Evolutionary conservation across 2,329 filamentous ascomycete genomes (phyloP).

Genomic region (Rutstroemia sydowiana): DNA sequence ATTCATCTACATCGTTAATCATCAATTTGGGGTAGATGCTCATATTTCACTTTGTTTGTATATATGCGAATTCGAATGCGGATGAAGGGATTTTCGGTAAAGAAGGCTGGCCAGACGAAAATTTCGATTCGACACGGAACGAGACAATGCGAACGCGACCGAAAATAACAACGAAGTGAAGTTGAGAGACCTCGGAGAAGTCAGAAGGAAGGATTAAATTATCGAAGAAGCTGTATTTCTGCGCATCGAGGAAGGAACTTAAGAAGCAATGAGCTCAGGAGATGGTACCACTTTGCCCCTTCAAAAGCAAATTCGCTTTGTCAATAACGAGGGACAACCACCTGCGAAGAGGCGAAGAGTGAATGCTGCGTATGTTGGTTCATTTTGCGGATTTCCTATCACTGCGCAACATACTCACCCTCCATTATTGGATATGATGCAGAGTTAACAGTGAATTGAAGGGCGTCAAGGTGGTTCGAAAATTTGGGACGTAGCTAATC

Average conservation of each 20-base stretch:
- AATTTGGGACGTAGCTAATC: too few species aligned
- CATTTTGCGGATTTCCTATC: too few species aligned
- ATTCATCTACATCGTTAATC: too few species aligned
- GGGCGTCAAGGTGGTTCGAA: not conserved
- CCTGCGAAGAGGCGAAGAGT: constrained; percentile 73
- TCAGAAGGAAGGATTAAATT: not conserved
- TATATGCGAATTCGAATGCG: not conserved
- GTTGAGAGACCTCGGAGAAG: not conserved
- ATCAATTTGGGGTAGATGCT: too few species aligned
- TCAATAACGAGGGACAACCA: constrained; percentile 74
- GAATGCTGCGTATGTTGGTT: constrained; percentile 61
- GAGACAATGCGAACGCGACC: not conserved
- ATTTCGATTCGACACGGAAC: not conserved
- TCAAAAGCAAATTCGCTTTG: constrained; percentile 62
- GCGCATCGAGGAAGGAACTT: not conserved
- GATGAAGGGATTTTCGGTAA: not conserved
- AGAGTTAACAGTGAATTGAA: constrained; percentile 4
- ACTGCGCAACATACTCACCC: too few species aligned
- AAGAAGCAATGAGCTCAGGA: constrained; percentile 1
- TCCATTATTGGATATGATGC: too few species aligned
- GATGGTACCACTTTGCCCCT: not conserved
- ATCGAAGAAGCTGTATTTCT: not conserved
- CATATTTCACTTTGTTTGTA: not conserved
- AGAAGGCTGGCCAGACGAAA: not conserved
- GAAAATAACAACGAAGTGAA: not conserved